Percentiles rank a stretch among this genome's conserved stretches.
These are phyloP conservation scores for Chenopodium formosanum DNA, from an alignment of 148 eudicot species.

Conservation along the genomic window DNA sequence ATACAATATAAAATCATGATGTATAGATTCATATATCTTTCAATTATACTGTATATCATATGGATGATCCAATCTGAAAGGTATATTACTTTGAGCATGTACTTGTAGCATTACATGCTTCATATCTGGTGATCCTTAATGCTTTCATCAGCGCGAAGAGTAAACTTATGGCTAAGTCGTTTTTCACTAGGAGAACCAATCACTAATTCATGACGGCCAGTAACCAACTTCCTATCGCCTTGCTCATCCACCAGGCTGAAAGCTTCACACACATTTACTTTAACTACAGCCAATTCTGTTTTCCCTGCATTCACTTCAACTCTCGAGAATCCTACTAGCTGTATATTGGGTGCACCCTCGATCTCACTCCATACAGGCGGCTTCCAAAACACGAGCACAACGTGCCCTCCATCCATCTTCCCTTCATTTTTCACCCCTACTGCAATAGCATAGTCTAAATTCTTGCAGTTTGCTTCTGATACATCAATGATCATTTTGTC, in stretches of 20 bases:
- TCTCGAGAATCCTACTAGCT: constrained; percentile 33
- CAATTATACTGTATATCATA: too few species aligned
- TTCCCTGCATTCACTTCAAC: constrained; percentile 29
- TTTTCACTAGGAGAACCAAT: constrained; percentile 33
- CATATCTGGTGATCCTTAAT: constrained; percentile 7
- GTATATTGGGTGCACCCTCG: constrained; percentile 24
- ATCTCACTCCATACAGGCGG: constrained; percentile 14
- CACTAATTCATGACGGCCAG: constrained; percentile 24
- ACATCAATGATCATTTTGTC: constrained; percentile 22
- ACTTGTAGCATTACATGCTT: neutral
- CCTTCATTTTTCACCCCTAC: constrained; percentile 31
- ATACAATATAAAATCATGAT: neutral
- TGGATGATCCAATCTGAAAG: too few species aligned
- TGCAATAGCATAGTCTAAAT: constrained; percentile 9
- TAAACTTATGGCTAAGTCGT: constrained; percentile 24
- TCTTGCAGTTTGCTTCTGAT: constrained; percentile 26
- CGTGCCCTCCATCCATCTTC: constrained; percentile 28
- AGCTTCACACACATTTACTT: constrained; percentile 23
- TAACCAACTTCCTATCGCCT: constrained; percentile 28
- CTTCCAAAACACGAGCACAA: constrained; percentile 32
- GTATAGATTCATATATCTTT: neutral
- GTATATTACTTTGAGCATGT: neutral
- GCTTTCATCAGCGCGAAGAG: constrained; percentile 1
- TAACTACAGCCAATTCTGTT: constrained; percentile 5
- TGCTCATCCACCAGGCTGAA: constrained; percentile 25